Base-by-base conservation (phyloP, 139 green algal genomes). In the Coelastrella sp. region DNA sequence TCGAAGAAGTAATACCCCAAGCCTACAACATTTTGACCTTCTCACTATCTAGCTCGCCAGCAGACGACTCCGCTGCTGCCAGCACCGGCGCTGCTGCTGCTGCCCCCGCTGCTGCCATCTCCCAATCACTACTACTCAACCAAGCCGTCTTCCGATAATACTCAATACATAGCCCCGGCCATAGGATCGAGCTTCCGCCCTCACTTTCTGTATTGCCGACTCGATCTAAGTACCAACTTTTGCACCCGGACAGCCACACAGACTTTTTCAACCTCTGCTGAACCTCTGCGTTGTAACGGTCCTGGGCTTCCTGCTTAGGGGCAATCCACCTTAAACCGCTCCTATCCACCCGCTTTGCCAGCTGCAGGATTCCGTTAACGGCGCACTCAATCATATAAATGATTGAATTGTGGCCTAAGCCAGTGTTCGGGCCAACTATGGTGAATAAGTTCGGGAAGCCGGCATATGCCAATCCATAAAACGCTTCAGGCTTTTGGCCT, bases 401-500 rank as follows among this genome's bases (percentile, higher is more conserved):
- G 10, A 90, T 84, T 3, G 57, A 76, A 73, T 84, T 90, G 73
- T 83, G 71, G n/a, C 85, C 85, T 17, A 90, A 59, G 11, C 80
- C 80, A 6, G 65, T 88, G 66, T 88, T 90, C 0, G 85, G 85
- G 56, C 85, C 85, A 0, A 32, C 56, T 5, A 90, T 47, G 6
- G 80, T 68, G 23, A 90, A 90, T 32, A 90, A 19, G n/a, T 90
- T 90, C 20, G 85, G 85, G 19, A 90, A 90, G 59, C 73, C 73
- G 10, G 73, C 7, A 20, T 32, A 54, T 6, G 73, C 85, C 32
- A 89, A 4, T 0, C 68, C 84, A 54, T 56, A 73, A 17, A 64
- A 89, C 3, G 68, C 71, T 20, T 82, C n/a, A 8, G 84, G 3
- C 10, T 78, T 77, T 0, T 61, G 22, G 1, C 5, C 22, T 5